Percentiles rank a stretch among this genome's conserved stretches.
Conservation (phyloP, 2,329 filamentous ascomycete genomes). For the Neocucurbitaria cava region DNA sequence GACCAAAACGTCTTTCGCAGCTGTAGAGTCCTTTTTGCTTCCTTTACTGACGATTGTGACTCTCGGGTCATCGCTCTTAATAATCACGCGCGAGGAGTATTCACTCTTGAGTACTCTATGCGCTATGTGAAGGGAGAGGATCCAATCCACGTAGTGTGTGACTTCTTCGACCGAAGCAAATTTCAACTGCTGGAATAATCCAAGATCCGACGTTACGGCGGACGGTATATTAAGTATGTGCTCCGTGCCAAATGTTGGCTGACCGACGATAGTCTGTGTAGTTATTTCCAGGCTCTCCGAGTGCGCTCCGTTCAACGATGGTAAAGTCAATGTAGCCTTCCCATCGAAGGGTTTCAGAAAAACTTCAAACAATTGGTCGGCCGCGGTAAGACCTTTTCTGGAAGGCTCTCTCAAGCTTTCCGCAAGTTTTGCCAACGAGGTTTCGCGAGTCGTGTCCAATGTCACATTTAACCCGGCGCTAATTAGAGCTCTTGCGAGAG, state of each 20-base stretch:
- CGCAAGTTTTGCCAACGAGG: slow-evolving; percentile 36
- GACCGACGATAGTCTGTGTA: slow-evolving; percentile 43
- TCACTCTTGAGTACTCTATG: slow-evolving; percentile 37
- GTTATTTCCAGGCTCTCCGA: slow-evolving; percentile 33
- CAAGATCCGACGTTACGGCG: slow-evolving; percentile 35
- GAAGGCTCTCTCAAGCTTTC: slow-evolving; percentile 36
- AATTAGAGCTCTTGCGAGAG: slow-evolving; percentile 24
- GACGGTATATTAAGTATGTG: slow-evolving; percentile 42
- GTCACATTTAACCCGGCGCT: slow-evolving; percentile 41
- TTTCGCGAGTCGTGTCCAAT: slow-evolving; percentile 33
- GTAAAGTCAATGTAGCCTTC: slow-evolving; percentile 35
- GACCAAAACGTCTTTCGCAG: slow-evolving; percentile 30
- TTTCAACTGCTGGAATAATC: slow-evolving; percentile 36
- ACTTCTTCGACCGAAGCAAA: slow-evolving; percentile 38
- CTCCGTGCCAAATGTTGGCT: slow-evolving; percentile 45
- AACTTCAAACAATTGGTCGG: slow-evolving; percentile 39
- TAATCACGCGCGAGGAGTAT: slow-evolving; percentile 22
- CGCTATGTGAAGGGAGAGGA: slow-evolving; percentile 41
- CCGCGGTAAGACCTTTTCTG: slow-evolving; percentile 35
- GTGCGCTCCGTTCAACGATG: slow-evolving; percentile 24
- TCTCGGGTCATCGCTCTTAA: slow-evolving; percentile 28
- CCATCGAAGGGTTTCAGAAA: slow-evolving; percentile 40
- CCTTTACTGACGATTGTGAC: slow-evolving; percentile 31
- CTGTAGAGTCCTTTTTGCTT: slow-evolving; percentile 22
- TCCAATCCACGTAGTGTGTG: slow-evolving; percentile 42